Conservation (phyloP, 495 filamentous ascomycete genomes). For the Talaromyces trachyspermus region DNA sequence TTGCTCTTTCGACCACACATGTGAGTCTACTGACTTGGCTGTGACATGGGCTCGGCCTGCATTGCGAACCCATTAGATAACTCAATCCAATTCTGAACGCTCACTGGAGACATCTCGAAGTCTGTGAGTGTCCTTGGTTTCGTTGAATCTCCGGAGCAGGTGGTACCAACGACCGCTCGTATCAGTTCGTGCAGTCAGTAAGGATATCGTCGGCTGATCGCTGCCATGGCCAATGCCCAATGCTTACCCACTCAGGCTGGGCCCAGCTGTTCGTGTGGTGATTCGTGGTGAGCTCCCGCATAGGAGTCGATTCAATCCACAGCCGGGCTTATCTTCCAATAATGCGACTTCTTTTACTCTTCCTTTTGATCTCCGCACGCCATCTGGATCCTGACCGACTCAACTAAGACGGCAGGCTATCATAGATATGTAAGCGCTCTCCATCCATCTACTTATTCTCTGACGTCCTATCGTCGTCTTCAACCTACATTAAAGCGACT, state of each 20-base stretch:
- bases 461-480: no score
- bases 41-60: no score
- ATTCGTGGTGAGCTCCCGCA: conserved; percentile 5
- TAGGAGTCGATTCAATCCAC: no score
- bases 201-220: conserved; percentile 6
- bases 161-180: background rate
- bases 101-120: no score
- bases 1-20: no score
- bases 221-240: conserved; percentile 6
- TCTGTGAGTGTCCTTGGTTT: background rate
- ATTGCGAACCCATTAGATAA: no score
- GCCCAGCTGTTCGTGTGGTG: conserved; percentile 1
- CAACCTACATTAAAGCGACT: no score
- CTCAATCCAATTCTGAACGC: no score
- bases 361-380: conserved; percentile 5
- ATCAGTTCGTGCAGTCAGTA: no score
- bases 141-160: background rate
- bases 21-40: no score
- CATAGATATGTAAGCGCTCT: no score
- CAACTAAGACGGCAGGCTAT: background rate
- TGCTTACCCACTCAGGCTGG: background rate
- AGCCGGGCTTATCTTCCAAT: conserved; percentile 6
- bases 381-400: conserved; percentile 3
- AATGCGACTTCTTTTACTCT: background rate
- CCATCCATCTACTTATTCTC: conserved; percentile 3